phyloP scores from a whole-genome alignment of 257 asterid species.

The Solanum chilense region DNA sequence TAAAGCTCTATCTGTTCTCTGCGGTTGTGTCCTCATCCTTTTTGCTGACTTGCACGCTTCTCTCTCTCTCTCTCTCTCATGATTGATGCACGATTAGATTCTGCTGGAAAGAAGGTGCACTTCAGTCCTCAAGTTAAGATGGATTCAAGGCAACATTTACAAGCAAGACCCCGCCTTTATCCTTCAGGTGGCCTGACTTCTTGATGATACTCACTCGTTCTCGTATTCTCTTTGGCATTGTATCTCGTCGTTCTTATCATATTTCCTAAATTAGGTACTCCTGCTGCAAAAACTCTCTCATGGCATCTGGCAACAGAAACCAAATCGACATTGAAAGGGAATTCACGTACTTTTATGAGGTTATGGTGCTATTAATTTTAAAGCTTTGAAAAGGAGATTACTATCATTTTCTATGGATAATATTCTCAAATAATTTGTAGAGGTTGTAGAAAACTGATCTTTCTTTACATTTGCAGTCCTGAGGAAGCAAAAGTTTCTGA shows the following conservation, averaged over 20 bases:
- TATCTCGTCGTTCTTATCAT: not conserved
- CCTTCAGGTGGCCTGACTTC: conserved; percentile 48
- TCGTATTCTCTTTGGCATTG: not conserved
- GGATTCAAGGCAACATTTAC: conserved; percentile 46
- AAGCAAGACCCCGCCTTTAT: conserved; percentile 43
- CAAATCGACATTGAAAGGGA: conserved; percentile 71
- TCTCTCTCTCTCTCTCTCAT: not conserved
- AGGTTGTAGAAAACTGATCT: conserved; percentile 3
- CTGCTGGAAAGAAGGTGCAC: conserved; percentile 81
- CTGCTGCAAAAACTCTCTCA: conserved; percentile 75
- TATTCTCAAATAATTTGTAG: not conserved
- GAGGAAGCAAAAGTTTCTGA: conserved; percentile 40
- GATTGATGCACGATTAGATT: conserved; percentile 34
- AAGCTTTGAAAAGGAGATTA: not conserved
- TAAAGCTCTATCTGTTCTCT: not conserved
- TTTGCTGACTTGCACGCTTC: not conserved
- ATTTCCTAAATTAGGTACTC: conserved; percentile 29
- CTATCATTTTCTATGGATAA: not conserved
- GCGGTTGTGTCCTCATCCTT: not conserved
- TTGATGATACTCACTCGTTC: not conserved
- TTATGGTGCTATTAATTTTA: conserved; percentile 14
- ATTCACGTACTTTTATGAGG: conserved; percentile 52
- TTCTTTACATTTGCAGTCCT: conserved; percentile 34
- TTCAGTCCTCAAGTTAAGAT: conserved; percentile 43
- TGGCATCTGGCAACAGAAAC: conserved; percentile 99